Conservation (phyloP, 2,329 filamentous ascomycete species). For the Cryphonectria radicalis region DNA sequence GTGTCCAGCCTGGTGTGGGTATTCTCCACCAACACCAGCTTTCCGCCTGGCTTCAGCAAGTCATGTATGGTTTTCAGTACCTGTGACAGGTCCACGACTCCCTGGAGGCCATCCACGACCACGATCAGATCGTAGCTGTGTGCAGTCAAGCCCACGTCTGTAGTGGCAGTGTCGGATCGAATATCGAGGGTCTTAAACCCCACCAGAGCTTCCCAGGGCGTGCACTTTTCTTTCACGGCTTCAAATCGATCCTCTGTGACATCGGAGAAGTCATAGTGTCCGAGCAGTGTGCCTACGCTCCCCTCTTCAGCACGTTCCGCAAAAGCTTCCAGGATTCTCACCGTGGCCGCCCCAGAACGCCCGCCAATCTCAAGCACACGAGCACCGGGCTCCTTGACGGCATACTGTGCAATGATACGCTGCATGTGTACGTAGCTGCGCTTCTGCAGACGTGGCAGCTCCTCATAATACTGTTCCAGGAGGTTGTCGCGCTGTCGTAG, state of each 20-base stretch:
- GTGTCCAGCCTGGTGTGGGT: conserved; percentile 10
- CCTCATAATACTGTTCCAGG: conserved; percentile 38
- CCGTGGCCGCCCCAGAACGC: background rate
- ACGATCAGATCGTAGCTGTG: conserved; percentile 39
- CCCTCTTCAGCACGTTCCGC: background rate
- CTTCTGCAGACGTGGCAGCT: conserved; percentile 33
- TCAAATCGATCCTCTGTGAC: conserved; percentile 44
- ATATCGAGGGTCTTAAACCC: conserved; percentile 37
- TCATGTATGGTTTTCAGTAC: conserved; percentile 34
- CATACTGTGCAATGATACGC: conserved; percentile 3
- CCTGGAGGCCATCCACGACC: conserved; percentile 27
- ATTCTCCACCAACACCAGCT: conserved; percentile 35
- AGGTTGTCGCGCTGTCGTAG: conserved; percentile 40
- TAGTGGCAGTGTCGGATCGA: conserved; percentile 33
- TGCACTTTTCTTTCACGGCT: conserved; percentile 38
- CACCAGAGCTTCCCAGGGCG: conserved; percentile 34
- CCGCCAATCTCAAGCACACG: conserved; percentile 24
- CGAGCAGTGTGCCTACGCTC: conserved; percentile 4
- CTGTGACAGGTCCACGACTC: conserved; percentile 20
- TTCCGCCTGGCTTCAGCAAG: conserved; percentile 42
- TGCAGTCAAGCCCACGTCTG: conserved; percentile 36
- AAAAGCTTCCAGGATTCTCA: background rate
- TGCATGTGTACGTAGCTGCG: conserved; percentile 20
- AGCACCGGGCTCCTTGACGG: conserved; percentile 32
- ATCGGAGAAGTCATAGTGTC: conserved; percentile 47